Percentiles rank a stretch among this genome's conserved stretches.
Evolutionary conservation across 192 early-diverging fungal genomes (phyloP).

Genomic region (Backusella mclennaniae): DNA sequence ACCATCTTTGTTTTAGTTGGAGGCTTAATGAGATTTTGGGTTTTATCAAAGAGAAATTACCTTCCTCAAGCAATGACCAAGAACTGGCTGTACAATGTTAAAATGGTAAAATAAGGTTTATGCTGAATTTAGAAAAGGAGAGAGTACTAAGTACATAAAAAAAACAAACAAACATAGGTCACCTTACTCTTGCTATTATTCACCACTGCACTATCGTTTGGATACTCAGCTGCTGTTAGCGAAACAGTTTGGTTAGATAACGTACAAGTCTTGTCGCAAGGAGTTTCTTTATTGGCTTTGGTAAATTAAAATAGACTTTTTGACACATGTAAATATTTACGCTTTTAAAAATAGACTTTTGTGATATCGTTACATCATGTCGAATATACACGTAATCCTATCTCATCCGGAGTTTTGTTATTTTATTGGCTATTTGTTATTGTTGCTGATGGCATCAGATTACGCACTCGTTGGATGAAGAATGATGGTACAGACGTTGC

Average conservation of each 20-base stretch:
- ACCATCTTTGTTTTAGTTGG: conserved; percentile 26
- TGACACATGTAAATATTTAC: neutral
- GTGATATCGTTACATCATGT: conserved; percentile 32
- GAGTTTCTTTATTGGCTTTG: conserved; percentile 9
- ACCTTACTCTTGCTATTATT: conserved; percentile 2
- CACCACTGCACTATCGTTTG: neutral
- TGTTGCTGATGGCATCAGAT: conserved; percentile 36
- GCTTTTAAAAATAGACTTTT: conserved; percentile 14
- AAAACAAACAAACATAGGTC: neutral
- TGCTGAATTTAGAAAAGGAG: neutral
- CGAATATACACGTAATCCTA: conserved; percentile 34
- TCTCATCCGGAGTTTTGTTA: conserved; percentile 54
- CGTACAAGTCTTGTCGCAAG: neutral
- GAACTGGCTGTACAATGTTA: conserved; percentile 34
- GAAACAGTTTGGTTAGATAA: neutral
- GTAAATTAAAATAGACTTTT: neutral
- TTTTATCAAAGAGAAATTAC: conserved; percentile 27
- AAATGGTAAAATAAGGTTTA: conserved; percentile 27
- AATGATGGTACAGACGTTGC: neutral
- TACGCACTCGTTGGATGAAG: conserved; percentile 35
- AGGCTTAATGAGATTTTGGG: conserved; percentile 41
- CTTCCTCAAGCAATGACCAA: conserved; percentile 25
- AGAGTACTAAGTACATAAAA: neutral
- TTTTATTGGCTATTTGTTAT: conserved; percentile 61
- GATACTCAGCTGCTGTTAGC: neutral